phyloP scores from a whole-genome alignment of 2,329 filamentous ascomycete genomes.

The Ascochyta clinopodiicola region DNA sequence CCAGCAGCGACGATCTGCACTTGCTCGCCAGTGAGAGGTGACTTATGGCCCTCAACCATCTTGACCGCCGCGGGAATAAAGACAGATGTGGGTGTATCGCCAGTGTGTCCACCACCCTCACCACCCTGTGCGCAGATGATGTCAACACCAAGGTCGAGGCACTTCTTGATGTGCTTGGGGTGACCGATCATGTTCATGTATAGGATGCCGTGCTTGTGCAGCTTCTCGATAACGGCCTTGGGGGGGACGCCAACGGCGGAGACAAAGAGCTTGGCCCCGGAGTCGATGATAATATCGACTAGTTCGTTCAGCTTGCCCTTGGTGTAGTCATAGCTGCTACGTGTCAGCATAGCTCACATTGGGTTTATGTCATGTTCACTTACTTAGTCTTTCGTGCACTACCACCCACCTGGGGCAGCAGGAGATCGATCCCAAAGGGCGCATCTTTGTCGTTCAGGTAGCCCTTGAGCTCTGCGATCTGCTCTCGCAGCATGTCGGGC shows the following conservation, averaged over 20 bases:
- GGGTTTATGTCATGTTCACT: constrained; percentile 10
- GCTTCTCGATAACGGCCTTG: constrained; percentile 83
- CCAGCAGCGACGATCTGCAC: constrained; percentile 94
- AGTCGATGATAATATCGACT: constrained; percentile 90
- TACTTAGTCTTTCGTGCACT: constrained; percentile 94
- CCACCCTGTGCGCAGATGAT: constrained; percentile 98
- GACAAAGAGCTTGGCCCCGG: constrained; percentile 90
- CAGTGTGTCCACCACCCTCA: constrained; percentile 95
- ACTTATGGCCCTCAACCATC: constrained; percentile 79
- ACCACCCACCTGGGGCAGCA: constrained; percentile 93
- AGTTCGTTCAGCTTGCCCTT: constrained; percentile 97
- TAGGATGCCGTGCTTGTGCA: constrained; percentile 85
- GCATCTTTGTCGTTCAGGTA: constrained; percentile 88
- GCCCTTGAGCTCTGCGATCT: constrained; percentile 92
- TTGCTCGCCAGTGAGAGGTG: constrained; percentile 82
- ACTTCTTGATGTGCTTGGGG: constrained; percentile 98
- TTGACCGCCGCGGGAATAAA: constrained; percentile 93
- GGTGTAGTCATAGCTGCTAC: constrained; percentile 92
- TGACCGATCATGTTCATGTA: constrained; percentile 99
- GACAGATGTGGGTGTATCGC: constrained; percentile 88
- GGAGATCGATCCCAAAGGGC: constrained; percentile 91
- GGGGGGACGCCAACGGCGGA: constrained; percentile 95
- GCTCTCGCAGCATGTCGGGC: constrained; percentile 94
- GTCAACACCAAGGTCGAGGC: constrained; percentile 84
- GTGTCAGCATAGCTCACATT: not conserved